phyloP scores from a whole-genome alignment of 768 basidiomycete genomes.

The Leccinum barrowsii region DNA sequence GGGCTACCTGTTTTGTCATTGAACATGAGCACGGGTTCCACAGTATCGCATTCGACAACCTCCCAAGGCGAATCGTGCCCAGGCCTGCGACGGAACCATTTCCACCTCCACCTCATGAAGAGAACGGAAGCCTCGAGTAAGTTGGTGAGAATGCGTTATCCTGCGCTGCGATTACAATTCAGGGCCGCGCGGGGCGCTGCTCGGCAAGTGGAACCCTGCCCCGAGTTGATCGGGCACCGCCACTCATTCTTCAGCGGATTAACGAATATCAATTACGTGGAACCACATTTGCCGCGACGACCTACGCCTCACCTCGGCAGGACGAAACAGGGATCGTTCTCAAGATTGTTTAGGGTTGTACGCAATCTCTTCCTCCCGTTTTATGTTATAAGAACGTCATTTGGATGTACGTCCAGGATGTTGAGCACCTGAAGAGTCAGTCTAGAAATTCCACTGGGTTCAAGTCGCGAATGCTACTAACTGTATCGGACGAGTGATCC shows the following conservation, averaged over 20 bases:
- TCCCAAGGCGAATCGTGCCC: conserved; percentile 62
- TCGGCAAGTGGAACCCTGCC: conserved; percentile 1
- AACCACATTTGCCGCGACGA: neutral
- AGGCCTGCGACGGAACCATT: conserved; percentile 46
- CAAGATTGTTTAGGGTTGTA: neutral
- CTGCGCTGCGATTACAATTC: conserved; percentile 21
- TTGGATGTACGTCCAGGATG: neutral
- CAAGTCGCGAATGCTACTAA: neutral
- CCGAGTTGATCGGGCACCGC: conserved; percentile 17
- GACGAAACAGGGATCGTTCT: neutral
- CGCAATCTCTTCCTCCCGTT: neutral
- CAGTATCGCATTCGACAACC: conserved; percentile 62
- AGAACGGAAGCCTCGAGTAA: conserved; percentile 14
- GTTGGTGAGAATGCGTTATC: conserved; percentile 12
- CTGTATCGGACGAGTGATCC: neutral
- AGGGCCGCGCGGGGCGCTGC: neutral
- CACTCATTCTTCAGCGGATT: conserved; percentile 10
- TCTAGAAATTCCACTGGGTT: neutral
- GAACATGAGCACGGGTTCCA: conserved; percentile 64
- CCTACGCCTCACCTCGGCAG: neutral
- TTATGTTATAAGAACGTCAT: neutral
- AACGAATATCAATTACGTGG: neutral
- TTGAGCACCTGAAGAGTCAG: neutral
- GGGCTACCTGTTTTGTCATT: neutral
- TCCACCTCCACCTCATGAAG: conserved; percentile 35